phyloP scores from a whole-genome alignment of 768 basidiomycete species.

The Boletus sp. region DNA sequence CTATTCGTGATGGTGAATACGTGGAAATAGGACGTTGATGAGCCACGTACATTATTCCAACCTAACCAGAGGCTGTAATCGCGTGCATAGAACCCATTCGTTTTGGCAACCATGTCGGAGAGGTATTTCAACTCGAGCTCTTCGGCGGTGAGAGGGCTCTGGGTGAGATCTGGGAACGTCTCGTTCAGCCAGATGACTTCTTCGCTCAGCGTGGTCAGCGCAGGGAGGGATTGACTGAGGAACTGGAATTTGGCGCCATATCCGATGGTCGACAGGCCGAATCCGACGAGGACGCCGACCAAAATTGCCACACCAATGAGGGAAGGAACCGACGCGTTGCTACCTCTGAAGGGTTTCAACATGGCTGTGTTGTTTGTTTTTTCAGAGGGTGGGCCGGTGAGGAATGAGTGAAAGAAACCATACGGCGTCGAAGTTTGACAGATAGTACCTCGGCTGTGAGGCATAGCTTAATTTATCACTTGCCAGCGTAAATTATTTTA shows the following conservation, averaged over 20 bases:
- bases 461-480: neutral
- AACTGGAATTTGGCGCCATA: conserved; percentile 14
- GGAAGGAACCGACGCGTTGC: neutral
- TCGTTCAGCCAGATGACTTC: conserved; percentile 13
- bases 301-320: conserved; percentile 23
- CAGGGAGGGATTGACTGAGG: conserved; percentile 15
- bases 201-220: conserved; percentile 2
- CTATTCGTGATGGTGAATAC: conserved; percentile 17
- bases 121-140: conserved; percentile 32
- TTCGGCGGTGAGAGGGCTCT: neutral
- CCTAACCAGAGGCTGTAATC: conserved; percentile 48
- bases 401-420: neutral
- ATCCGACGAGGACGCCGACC: conserved; percentile 28
- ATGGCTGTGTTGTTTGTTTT: neutral
- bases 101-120: conserved; percentile 33
- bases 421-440: neutral
- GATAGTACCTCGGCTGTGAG: neutral
- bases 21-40: neutral
- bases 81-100: conserved; percentile 43
- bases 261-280: conserved; percentile 19
- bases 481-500: too few relatives aligned
- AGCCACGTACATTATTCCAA: conserved; percentile 42
- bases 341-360: neutral
- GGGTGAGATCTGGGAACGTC: neutral
- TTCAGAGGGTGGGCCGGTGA: neutral